These are phyloP conservation scores for Solanum chaucha DNA, from an alignment of 257 asterid species.

Conservation along the genomic window DNA sequence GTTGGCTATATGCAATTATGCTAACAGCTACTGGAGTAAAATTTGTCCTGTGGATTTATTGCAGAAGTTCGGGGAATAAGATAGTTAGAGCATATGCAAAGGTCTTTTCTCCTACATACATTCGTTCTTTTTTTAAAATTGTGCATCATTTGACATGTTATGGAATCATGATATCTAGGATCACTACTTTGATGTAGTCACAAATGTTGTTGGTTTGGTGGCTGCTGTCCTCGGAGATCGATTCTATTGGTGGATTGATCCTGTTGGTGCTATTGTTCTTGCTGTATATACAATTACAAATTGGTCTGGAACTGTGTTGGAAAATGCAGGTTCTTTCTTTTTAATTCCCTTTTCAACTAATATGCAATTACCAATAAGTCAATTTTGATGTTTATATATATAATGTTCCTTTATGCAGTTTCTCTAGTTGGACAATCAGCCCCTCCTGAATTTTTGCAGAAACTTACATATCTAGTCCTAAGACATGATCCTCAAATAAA, in stretches of 20 bases:
- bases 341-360: neutral
- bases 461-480: conserved; percentile 67
- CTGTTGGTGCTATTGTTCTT: conserved; percentile 44
- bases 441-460: conserved; percentile 63
- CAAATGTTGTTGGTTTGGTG: conserved; percentile 47
- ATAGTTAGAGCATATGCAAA: conserved; percentile 61
- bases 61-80: conserved; percentile 48
- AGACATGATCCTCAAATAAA: conserved; percentile 51
- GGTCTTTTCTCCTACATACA: conserved; percentile 10
- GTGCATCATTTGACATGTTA: too few species aligned
- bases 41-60: conserved; percentile 41
- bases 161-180: conserved; percentile 18
- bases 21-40: conserved; percentile 46
- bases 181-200: conserved; percentile 65
- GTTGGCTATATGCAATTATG: conserved; percentile 55
- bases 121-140: neutral
- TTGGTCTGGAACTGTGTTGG: neutral
- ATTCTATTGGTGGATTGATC: conserved; percentile 68
- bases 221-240: conserved; percentile 48
- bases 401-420: conserved; percentile 22
- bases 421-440: conserved; percentile 88
- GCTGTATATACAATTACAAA: conserved; percentile 22
- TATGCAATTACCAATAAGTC: neutral
- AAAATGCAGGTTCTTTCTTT: conserved; percentile 16
- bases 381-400: neutral